A percentile compares a stretch with the other conserved stretches of the same genome.
phyloP scores from a whole-genome alignment of 331 rosid genomes.

The Phaseolus coccineus region DNA sequence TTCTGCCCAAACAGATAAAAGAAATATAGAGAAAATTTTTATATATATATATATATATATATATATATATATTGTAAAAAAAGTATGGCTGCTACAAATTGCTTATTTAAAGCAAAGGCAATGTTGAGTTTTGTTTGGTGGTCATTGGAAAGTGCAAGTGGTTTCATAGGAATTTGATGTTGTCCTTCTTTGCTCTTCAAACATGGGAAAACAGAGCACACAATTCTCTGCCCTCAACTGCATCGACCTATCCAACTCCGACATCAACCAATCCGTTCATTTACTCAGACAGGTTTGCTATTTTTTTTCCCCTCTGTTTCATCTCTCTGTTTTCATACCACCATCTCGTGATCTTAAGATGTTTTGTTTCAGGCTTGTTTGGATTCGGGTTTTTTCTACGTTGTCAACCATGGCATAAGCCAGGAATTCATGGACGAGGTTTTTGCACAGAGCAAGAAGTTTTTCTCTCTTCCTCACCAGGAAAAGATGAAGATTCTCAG shows the following conservation, averaged over 20 bases:
- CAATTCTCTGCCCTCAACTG: conserved; percentile 66
- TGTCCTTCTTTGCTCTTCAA: conserved; percentile 7
- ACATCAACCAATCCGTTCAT: conserved; percentile 66
- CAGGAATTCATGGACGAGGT: conserved; percentile 76
- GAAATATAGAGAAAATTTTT: background rate
- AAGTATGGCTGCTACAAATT: conserved; percentile 2
- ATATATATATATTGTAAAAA: too few relatives aligned
- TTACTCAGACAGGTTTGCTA: conserved; percentile 78
- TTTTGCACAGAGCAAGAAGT: conserved; percentile 70
- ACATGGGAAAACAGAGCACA: conserved; percentile 60
- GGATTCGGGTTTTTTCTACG: conserved; percentile 96
- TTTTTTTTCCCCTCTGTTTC: background rate
- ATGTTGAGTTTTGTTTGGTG: background rate
- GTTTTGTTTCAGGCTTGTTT: conserved; percentile 68
- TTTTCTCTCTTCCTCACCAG: conserved; percentile 64
- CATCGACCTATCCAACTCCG: conserved; percentile 78
- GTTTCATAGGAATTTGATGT: conserved; percentile 19
- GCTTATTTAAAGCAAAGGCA: background rate
- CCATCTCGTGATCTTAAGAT: background rate
- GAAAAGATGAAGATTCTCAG: conserved; percentile 83
- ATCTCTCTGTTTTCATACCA: background rate
- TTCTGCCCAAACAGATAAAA: background rate
- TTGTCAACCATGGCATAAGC: conserved; percentile 83
- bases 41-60: too few relatives aligned
- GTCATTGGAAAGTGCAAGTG: background rate